Conservation (phyloP, 1,139 yeast genomes). For the Taphrina confusa region DNA sequence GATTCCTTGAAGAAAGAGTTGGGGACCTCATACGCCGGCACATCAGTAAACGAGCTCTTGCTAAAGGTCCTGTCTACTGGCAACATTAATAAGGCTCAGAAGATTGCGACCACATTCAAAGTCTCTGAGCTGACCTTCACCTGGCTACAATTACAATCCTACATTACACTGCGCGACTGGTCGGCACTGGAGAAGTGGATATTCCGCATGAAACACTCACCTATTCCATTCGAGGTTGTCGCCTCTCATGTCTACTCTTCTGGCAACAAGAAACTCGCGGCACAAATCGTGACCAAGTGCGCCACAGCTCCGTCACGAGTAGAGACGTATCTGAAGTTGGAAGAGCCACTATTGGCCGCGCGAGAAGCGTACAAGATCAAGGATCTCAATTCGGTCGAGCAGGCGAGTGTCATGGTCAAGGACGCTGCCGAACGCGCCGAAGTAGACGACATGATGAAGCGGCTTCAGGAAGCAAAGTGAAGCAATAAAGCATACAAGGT, state of each 20-base stretch:
- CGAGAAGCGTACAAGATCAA: slow-evolving; percentile 61
- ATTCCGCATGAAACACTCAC: slow-evolving; percentile 55
- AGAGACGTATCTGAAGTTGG: slow-evolving; percentile 56
- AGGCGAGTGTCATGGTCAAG: slow-evolving; percentile 25
- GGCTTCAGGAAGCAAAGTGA: background rate
- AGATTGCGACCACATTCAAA: slow-evolving; percentile 62
- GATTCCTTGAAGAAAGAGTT: slow-evolving; percentile 52
- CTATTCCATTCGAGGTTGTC: slow-evolving; percentile 72
- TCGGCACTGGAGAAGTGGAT: slow-evolving; percentile 60
- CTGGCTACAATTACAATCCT: slow-evolving; percentile 60
- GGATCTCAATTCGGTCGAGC: slow-evolving; percentile 53
- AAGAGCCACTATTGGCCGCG: slow-evolving; percentile 60
- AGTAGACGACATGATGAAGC: background rate
- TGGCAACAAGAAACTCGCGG: slow-evolving; percentile 54
- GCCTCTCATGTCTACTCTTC: slow-evolving; percentile 56
- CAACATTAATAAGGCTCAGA: slow-evolving; percentile 61
- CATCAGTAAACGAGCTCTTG: slow-evolving; percentile 61
- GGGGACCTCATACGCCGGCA: slow-evolving; percentile 56
- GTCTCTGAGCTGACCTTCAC: slow-evolving; percentile 65
- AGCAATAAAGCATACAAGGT: background rate
- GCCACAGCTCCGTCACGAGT: slow-evolving; percentile 49
- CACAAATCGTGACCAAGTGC: slow-evolving; percentile 49
- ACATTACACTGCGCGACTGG: slow-evolving; percentile 59
- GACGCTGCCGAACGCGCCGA: slow-evolving; percentile 7
- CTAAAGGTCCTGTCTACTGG: slow-evolving; percentile 56